A percentile compares a stretch with the other conserved stretches of the same genome.
phyloP scores from a whole-genome alignment of 768 basidiomycete genomes.

The Gloeopeniophorella convolvens region DNA sequence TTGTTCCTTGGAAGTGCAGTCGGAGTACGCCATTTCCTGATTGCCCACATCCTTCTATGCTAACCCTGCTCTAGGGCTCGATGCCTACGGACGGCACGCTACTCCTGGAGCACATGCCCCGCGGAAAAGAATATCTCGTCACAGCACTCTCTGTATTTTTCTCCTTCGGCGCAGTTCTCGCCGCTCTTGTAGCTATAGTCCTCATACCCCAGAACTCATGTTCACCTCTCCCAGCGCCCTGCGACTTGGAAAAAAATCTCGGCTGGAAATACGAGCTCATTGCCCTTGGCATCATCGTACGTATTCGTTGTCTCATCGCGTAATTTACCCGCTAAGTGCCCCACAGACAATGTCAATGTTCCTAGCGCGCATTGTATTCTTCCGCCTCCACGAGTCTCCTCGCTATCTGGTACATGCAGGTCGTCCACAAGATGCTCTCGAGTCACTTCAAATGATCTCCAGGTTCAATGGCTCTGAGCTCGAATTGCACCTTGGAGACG shows the following conservation, averaged over 20 bases:
- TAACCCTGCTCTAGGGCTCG: constrained; percentile 50
- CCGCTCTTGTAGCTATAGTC: constrained; percentile 72
- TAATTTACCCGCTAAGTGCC: background rate
- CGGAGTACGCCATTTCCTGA: constrained; percentile 48
- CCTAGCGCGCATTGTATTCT: constrained; percentile 78
- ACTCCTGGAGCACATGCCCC: constrained; percentile 87
- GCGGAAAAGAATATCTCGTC: constrained; percentile 85
- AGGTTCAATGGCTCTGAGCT: constrained; percentile 77
- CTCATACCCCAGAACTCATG: constrained; percentile 77
- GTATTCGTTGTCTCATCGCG: constrained; percentile 29
- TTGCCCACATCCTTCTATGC: background rate
- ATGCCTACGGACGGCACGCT: constrained; percentile 98
- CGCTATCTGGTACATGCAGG: constrained; percentile 89
- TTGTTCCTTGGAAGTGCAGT: constrained; percentile 92
- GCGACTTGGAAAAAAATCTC: constrained; percentile 67
- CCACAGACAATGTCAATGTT: constrained; percentile 82
- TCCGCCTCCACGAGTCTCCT: constrained; percentile 91
- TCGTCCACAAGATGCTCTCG: constrained; percentile 75
- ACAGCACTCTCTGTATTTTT: constrained; percentile 94
- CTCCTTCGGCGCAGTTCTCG: constrained; percentile 83
- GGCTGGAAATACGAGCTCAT: constrained; percentile 89
- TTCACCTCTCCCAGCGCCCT: constrained; percentile 38
- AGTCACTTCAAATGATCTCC: constrained; percentile 78
- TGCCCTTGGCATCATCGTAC: constrained; percentile 72
- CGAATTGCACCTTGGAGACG: constrained; percentile 62